phyloP scores from a whole-genome alignment of 1,139 yeast species.

The Sugiyamaella xylanicola region DNA sequence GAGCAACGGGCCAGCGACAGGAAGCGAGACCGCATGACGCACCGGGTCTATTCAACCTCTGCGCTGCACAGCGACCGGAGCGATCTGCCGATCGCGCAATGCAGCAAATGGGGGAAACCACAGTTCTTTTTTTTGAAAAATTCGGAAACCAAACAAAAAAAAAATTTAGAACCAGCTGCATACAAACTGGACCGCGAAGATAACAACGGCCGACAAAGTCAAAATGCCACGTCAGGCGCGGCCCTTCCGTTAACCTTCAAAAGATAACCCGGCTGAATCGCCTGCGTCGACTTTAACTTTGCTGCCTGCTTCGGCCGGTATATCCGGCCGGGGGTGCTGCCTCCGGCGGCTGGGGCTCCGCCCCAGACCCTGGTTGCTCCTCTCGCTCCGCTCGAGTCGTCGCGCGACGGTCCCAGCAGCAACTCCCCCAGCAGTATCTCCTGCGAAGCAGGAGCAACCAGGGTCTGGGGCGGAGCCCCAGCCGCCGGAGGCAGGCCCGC shows the following conservation, averaged over 20 bases:
- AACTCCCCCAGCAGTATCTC: too few relatives aligned
- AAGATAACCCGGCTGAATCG: background rate
- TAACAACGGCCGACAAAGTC: background rate
- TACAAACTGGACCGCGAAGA: background rate
- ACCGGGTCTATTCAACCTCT: background rate
- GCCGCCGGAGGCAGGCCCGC: too few relatives aligned
- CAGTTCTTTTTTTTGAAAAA: constrained; percentile 13
- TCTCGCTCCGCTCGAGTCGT: too few relatives aligned
- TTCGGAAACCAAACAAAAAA: background rate
- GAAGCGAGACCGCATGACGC: background rate
- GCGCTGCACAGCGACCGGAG: too few relatives aligned
- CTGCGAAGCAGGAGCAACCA: too few relatives aligned
- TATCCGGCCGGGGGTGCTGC: too few relatives aligned
- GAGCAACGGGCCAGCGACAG: background rate
- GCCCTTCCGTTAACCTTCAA: background rate
- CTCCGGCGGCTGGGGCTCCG: too few relatives aligned
- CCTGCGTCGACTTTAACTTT: background rate
- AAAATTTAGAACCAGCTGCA: background rate
- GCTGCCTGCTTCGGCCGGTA: too few relatives aligned
- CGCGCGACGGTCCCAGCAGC: too few relatives aligned
- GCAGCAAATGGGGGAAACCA: background rate
- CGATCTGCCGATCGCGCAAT: background rate
- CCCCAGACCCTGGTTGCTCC: too few relatives aligned
- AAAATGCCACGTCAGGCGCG: constrained; percentile 4
- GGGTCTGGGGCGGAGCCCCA: too few relatives aligned